phyloP scores from a whole-genome alignment of 257 asterid genomes.

The Solanum sejunctum region DNA sequence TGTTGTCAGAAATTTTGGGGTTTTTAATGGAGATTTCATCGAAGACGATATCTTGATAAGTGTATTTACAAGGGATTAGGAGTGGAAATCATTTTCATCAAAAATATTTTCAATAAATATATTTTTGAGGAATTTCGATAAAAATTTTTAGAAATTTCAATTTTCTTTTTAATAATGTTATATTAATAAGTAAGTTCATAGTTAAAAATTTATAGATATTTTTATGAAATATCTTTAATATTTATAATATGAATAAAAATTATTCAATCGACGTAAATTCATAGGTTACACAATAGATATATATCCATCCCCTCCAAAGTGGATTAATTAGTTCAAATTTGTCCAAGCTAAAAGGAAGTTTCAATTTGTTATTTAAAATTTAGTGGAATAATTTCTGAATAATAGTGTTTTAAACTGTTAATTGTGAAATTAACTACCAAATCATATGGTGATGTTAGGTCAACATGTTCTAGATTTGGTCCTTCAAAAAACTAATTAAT shows the following conservation, averaged over 20 bases:
- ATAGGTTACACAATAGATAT: background rate
- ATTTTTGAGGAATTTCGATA: background rate
- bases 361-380: background rate
- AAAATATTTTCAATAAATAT: background rate
- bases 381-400: background rate
- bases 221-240: background rate
- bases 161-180: background rate
- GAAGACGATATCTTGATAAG: background rate
- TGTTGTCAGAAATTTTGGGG: background rate
- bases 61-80: background rate
- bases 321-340: background rate
- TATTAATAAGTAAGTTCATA: background rate
- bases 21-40: background rate
- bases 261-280: background rate
- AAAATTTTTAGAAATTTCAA: rapidly evolving
- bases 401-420: background rate
- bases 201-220: background rate
- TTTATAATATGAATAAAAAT: background rate
- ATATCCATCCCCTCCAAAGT: background rate
- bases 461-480: background rate
- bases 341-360: background rate
- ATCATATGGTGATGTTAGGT: background rate
- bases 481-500: background rate
- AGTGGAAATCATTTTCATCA: background rate
- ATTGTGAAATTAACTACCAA: background rate